A percentile compares a stretch with the other conserved stretches of the same genome.
phyloP scores from a whole-genome alignment of 768 basidiomycete species.

The Lactifluus volemus region DNA sequence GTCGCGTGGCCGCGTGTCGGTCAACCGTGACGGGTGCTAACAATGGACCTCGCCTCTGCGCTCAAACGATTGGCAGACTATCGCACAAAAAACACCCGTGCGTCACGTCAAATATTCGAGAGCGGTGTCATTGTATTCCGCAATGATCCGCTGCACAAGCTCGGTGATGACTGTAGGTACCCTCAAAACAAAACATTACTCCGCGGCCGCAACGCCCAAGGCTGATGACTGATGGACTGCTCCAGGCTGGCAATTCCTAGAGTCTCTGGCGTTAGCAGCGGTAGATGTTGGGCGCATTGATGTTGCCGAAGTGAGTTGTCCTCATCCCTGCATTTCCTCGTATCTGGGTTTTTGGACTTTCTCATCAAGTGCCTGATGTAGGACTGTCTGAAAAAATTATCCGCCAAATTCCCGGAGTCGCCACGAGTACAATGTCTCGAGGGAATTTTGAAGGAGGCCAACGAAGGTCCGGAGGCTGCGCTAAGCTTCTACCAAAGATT shows the following conservation, averaged over 20 bases:
- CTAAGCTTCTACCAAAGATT: constrained; percentile 55
- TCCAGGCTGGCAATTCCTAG: constrained; percentile 71
- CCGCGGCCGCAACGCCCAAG: neutral
- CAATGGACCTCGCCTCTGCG: constrained; percentile 27
- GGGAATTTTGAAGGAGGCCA: constrained; percentile 72
- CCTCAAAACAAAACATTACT: neutral
- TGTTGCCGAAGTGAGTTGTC: constrained; percentile 58
- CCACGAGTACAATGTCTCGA: constrained; percentile 70
- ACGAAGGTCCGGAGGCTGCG: constrained; percentile 46
- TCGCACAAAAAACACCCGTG: constrained; percentile 25
- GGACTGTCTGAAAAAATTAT: constrained; percentile 56
- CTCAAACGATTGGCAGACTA: constrained; percentile 30
- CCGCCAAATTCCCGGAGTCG: constrained; percentile 64
- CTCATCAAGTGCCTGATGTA: constrained; percentile 22
- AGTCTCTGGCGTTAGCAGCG: constrained; percentile 72
- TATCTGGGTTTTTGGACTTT: neutral
- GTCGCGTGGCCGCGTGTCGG: neutral
- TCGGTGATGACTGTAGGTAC: constrained; percentile 27
- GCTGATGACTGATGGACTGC: neutral
- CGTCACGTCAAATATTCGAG: constrained; percentile 30
- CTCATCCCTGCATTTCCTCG: neutral
- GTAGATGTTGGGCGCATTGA: constrained; percentile 66
- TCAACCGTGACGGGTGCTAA: neutral
- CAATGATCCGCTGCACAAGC: constrained; percentile 22
- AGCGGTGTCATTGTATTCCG: constrained; percentile 27